Conservation (phyloP, 306 rosid species). For the Lathyrus oleraceus region DNA sequence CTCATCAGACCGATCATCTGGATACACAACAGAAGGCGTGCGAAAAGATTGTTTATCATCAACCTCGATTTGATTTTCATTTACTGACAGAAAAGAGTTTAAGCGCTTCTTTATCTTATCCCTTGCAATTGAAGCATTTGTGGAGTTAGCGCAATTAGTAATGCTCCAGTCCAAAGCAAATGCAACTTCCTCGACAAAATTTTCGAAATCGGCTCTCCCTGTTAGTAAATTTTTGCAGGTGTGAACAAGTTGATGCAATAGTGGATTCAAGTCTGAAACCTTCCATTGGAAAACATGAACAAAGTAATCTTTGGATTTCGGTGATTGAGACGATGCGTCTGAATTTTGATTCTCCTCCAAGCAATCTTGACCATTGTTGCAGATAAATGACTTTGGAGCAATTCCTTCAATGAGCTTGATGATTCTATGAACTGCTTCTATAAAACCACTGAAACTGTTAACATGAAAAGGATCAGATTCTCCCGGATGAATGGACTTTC, state of each 20-base stretch:
- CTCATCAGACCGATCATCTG: constrained; percentile 41
- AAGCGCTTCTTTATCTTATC: constrained; percentile 72
- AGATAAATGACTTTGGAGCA: constrained; percentile 42
- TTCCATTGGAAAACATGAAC: constrained; percentile 70
- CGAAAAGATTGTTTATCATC: constrained; percentile 40
- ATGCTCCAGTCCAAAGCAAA: constrained; percentile 67
- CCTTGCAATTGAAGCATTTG: constrained; percentile 52
- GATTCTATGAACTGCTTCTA: constrained; percentile 40
- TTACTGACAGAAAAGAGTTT: constrained; percentile 35
- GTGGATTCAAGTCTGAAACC: constrained; percentile 54
- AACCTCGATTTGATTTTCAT: constrained; percentile 32
- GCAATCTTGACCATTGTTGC: constrained; percentile 37
- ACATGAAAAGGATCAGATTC: constrained; percentile 35
- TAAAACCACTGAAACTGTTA: constrained; percentile 28
- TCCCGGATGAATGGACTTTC: constrained; percentile 27
- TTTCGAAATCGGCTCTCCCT: constrained; percentile 54
- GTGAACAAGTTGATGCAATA: constrained; percentile 51
- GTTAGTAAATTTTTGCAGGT: constrained; percentile 54
- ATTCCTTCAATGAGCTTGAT: constrained; percentile 60
- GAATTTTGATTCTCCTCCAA: constrained; percentile 45
- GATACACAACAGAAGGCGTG: constrained; percentile 41
- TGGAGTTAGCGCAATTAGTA: constrained; percentile 50
- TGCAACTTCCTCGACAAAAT: constrained; percentile 51
- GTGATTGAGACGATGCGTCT: constrained; percentile 37
- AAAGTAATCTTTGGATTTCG: constrained; percentile 49